Evolutionary conservation across 192 early-diverging fungal genomes (phyloP).

Genomic region (Umbelopsis sp.): DNA sequence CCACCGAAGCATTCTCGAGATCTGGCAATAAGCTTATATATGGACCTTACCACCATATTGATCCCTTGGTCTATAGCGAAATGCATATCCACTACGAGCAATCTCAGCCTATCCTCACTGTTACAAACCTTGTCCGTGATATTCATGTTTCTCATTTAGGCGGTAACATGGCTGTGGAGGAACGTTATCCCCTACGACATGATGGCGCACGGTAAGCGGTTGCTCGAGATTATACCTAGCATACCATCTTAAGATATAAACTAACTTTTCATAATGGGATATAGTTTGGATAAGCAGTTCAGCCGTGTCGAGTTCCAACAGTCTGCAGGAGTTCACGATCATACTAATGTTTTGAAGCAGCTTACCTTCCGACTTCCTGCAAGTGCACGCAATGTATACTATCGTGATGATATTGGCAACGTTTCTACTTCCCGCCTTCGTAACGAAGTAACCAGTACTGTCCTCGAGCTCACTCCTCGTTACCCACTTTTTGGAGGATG

Average conservation of each 20-base stretch:
- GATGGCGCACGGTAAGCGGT: conserved; percentile 73
- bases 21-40: conserved; percentile 66
- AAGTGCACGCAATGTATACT: conserved; percentile 75
- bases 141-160: conserved; percentile 87
- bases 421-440: conserved; percentile 86
- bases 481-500: conserved; percentile 97
- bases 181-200: conserved; percentile 77
- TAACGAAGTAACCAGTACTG: conserved; percentile 44
- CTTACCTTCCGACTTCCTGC: conserved; percentile 67
- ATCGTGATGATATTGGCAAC: conserved; percentile 92
- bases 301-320: conserved; percentile 69
- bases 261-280: not conserved
- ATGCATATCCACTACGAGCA: conserved; percentile 71
- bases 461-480: conserved; percentile 83
- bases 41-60: conserved; percentile 66
- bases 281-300: conserved; percentile 65
- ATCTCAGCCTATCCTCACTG: conserved; percentile 56
- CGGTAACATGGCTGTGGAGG: conserved; percentile 78
- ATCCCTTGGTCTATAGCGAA: conserved; percentile 36
- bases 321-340: conserved; percentile 40
- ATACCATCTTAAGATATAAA: conserved; percentile 20
- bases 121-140: conserved; percentile 63
- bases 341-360: conserved; percentile 54
- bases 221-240: conserved; percentile 15
- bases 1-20: conserved; percentile 36